Evolutionary conservation across 176 grass and related monocot genomes (phyloP).

Genomic region (Triticum dicoccoides): DNA sequence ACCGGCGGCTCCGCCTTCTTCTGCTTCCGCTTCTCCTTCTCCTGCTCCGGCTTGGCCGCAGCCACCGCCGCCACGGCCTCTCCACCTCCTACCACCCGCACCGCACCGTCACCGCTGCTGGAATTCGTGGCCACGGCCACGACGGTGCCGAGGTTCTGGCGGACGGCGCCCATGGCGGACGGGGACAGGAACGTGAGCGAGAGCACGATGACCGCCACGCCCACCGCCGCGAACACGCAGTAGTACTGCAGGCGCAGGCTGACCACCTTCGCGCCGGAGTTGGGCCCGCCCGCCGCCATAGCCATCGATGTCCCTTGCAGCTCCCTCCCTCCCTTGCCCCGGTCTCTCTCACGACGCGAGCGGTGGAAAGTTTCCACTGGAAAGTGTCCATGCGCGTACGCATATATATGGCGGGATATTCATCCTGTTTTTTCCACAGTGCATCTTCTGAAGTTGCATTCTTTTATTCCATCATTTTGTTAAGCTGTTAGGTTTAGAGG

Average conservation of each 20-base stretch:
- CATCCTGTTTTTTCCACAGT: not conserved
- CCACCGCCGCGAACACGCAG: constrained; percentile 46
- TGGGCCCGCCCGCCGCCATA: constrained; percentile 41
- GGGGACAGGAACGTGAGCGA: constrained; percentile 44
- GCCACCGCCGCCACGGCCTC: not conserved
- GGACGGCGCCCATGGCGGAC: constrained; percentile 37
- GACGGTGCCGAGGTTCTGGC: constrained; percentile 38
- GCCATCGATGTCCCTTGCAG: not conserved
- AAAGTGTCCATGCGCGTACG: not conserved
- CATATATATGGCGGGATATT: not conserved
- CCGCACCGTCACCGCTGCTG: not conserved
- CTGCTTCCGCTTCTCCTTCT: not conserved
- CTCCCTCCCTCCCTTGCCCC: not conserved
- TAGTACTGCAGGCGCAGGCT: constrained; percentile 57
- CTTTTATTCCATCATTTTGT: too few species aligned
- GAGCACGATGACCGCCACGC: constrained; percentile 38
- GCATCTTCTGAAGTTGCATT: too few species aligned
- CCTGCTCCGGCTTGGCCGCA: not conserved
- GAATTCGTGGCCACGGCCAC: not conserved
- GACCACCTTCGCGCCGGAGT: constrained; percentile 40
- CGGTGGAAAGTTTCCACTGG: not conserved
- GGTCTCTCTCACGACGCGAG: not conserved
- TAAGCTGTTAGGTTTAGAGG: too few species aligned
- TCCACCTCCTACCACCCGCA: not conserved
- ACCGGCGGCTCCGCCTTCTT: not conserved